Conservation (phyloP, 306 rosid genomes). For the Gleditsia sinensis region DNA sequence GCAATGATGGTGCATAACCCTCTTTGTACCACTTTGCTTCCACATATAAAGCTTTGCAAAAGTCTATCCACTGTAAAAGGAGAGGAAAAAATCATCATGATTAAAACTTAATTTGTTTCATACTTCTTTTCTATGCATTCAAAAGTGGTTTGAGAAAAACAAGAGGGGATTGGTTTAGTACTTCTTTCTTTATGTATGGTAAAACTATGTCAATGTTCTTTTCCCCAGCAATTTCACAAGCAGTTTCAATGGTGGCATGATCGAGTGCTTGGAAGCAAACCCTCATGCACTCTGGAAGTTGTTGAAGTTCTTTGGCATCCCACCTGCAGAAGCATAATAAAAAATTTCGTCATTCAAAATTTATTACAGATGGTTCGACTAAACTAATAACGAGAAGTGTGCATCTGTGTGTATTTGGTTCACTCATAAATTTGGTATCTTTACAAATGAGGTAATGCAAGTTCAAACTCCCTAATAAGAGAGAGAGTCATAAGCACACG, state of each 20-base stretch:
- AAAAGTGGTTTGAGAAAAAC: too few relatives aligned
- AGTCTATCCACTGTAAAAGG: conserved; percentile 59
- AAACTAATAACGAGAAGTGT: too few relatives aligned
- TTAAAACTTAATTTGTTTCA: too few relatives aligned
- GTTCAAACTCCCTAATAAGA: too few relatives aligned
- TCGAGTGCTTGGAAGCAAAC: conserved; percentile 53
- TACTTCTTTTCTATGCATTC: too few relatives aligned
- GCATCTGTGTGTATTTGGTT: too few relatives aligned
- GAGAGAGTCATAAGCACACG: too few relatives aligned
- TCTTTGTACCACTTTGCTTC: conserved; percentile 66
- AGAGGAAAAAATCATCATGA: too few relatives aligned
- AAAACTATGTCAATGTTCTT: conserved; percentile 39
- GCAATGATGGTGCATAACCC: conserved; percentile 49
- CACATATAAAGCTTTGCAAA: conserved; percentile 51
- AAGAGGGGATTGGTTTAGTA: too few relatives aligned
- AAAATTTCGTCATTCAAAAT: background rate
- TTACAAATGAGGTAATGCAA: too few relatives aligned
- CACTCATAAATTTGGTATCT: too few relatives aligned
- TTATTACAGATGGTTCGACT: too few relatives aligned
- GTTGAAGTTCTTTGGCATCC: conserved; percentile 44
- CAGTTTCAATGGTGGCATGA: conserved; percentile 48
- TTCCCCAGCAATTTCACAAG: conserved; percentile 51
- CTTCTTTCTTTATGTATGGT: conserved; percentile 48
- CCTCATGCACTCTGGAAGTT: conserved; percentile 60
- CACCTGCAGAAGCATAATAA: conserved; percentile 46